These are phyloP conservation scores for Shiraia bambusicola DNA, from an alignment of 2,329 filamentous ascomycete genomes.

Conservation along the genomic window DNA sequence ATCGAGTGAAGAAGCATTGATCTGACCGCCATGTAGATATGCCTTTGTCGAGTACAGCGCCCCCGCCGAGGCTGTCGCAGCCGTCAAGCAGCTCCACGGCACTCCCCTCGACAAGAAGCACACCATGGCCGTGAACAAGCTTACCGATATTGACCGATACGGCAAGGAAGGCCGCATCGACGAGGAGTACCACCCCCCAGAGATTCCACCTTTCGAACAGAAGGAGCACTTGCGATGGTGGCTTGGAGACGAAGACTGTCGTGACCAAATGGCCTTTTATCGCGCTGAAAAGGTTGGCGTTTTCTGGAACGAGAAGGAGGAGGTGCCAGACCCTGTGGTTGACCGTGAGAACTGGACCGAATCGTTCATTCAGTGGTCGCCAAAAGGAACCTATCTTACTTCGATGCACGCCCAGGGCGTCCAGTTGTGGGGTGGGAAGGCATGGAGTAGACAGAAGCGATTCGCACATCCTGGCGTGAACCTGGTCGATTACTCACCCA, in stretches of 20 bases:
- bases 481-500: conserved; percentile 91
- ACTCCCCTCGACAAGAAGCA: conserved; percentile 95
- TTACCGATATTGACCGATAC: conserved; percentile 96
- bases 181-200: conserved; percentile 81
- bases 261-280: conserved; percentile 96
- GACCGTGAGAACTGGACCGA: conserved; percentile 97
- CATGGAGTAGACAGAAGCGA: conserved; percentile 86
- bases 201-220: conserved; percentile 81
- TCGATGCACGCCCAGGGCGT: conserved; percentile 96
- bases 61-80: conserved; percentile 82
- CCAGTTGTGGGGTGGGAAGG: conserved; percentile 90
- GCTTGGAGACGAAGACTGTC: conserved; percentile 82
- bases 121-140: conserved; percentile 92
- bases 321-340: conserved; percentile 81
- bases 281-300: conserved; percentile 88
- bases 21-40: conserved; percentile 61
- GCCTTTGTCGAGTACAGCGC: conserved; percentile 97
- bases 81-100: conserved; percentile 83
- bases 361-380: conserved; percentile 97
- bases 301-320: conserved; percentile 98
- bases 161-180: conserved; percentile 91
- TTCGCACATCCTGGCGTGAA: conserved; percentile 96
- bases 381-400: conserved; percentile 87
- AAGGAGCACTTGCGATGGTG: conserved; percentile 95
- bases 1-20: conserved; percentile 1